A percentile compares a stretch with the other conserved stretches of the same genome.
These are phyloP conservation scores for Lentinula aciculospora DNA, from an alignment of 768 basidiomycete species.

Conservation along the genomic window DNA sequence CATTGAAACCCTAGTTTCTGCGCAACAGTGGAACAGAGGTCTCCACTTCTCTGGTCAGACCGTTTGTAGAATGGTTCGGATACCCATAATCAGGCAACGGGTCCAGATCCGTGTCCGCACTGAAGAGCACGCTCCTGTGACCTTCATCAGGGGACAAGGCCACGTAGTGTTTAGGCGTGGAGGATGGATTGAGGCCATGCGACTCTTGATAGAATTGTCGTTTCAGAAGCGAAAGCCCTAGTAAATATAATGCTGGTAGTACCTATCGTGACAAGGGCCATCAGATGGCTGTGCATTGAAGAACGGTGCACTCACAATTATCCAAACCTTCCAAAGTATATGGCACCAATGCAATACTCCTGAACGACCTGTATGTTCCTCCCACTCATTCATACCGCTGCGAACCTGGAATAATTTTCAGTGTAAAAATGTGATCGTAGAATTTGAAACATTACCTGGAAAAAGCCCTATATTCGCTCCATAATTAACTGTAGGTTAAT, in stretches of 20 bases:
- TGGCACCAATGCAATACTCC: constrained; percentile 31
- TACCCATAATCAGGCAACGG: not conserved
- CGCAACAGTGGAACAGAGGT: not conserved
- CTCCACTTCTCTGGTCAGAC: not conserved
- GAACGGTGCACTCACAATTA: constrained; percentile 28
- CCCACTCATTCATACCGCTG: constrained; percentile 42
- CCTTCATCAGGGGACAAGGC: constrained; percentile 5
- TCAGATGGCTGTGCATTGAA: not conserved
- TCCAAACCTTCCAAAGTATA: constrained; percentile 41
- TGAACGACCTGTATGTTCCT: constrained; percentile 26
- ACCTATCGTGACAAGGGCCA: not conserved
- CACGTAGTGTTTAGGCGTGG: not conserved
- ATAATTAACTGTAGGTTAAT: not conserved
- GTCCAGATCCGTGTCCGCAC: not conserved
- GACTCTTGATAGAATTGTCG: constrained; percentile 9
- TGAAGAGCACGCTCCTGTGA: not conserved
- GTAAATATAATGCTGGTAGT: not conserved
- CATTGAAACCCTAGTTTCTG: too few species aligned
- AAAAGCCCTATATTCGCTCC: constrained; percentile 27
- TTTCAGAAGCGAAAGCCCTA: constrained; percentile 3
- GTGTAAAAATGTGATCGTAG: constrained; percentile 1
- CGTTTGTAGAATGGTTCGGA: not conserved
- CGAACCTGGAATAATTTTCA: constrained; percentile 22
- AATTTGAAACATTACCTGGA: constrained; percentile 33
- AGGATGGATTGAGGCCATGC: not conserved